Evolutionary conservation across 148 eudicot genomes (phyloP).

Genomic region (Euryodendron excelsum): DNA sequence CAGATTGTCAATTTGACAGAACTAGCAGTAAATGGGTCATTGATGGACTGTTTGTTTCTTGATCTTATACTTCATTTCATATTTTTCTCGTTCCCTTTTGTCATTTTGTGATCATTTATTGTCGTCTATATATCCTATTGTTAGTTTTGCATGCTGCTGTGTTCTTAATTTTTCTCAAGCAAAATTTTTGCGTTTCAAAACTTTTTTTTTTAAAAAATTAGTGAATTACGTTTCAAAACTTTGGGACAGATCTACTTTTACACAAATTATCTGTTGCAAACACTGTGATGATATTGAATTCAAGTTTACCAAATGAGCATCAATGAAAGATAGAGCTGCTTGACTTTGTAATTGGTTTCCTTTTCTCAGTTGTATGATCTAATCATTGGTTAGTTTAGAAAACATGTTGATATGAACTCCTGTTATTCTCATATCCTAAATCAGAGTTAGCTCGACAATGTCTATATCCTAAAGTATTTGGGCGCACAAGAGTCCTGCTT

Average conservation of each 20-base stretch:
- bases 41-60: conserved; percentile 84
- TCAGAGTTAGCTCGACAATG: background rate
- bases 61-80: conserved; percentile 6
- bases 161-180: background rate
- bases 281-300: background rate
- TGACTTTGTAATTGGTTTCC: background rate
- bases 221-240: no score
- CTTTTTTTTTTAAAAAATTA: no score
- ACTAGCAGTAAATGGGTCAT: conserved; percentile 67
- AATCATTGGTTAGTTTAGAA: background rate
- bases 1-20: conserved; percentile 77
- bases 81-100: background rate
- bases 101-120: background rate
- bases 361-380: background rate
- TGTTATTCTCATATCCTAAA: no score
- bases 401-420: no score
- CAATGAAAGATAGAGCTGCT: background rate
- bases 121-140: background rate
- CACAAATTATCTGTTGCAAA: background rate
- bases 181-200: no score
- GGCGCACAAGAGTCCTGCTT: background rate
- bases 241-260: conserved; percentile 11
- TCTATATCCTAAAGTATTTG: background rate
- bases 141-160: background rate
- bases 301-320: background rate